Evolutionary conservation across 805 yeast species (phyloP), one percentile per base, ranked within the genome.

Genomic region (Saturnispora quitensis): DNA sequence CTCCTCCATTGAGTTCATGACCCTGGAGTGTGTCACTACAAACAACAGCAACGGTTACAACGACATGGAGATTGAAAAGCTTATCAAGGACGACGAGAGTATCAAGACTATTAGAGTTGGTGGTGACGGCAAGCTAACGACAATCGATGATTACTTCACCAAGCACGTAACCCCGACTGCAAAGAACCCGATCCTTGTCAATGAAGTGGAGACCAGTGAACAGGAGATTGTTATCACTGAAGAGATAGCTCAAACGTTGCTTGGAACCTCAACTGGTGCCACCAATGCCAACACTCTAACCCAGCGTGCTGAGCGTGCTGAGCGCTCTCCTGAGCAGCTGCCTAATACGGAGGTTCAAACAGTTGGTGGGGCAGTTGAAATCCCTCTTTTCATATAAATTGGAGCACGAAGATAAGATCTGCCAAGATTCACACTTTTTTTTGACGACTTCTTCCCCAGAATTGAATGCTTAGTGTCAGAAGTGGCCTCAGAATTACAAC

Each of bases 331-430:
- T 38, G 24, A 38, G 42, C 42, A 18, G 22, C 24, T 18, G 15
- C 42, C 42, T 8, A 38, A 18, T 18, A 56, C 27, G 60, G 60
- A 38, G 60, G 57, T n/a, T 5, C 42, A 65, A 42, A 66, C 70
- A 1, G 72, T 69, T 38, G 74, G 74, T 12, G 74, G 74, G 10
- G 74, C 74, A 6, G 70, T 73, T 45, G 78, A 73, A 53, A 67
- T 73, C 10, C 78, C 78, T 1, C 60, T 74, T 25, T 74, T 73
- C 53, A 62, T 73, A 34, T 71, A 50, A 51, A 20, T 9, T 18
- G 22, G 28, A 25, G 9, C 28, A 25, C 9, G 28, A 25, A 25
- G 28, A 25, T 25, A 25, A 31, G 34, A 10, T 31, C 15, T 31
- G 34, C 34, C 34, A 31, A 31, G 34, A 31, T 10, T 8, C 28